Conservation (phyloP, 768 basidiomycete species). For the Nevesoporus exiguus region DNA sequence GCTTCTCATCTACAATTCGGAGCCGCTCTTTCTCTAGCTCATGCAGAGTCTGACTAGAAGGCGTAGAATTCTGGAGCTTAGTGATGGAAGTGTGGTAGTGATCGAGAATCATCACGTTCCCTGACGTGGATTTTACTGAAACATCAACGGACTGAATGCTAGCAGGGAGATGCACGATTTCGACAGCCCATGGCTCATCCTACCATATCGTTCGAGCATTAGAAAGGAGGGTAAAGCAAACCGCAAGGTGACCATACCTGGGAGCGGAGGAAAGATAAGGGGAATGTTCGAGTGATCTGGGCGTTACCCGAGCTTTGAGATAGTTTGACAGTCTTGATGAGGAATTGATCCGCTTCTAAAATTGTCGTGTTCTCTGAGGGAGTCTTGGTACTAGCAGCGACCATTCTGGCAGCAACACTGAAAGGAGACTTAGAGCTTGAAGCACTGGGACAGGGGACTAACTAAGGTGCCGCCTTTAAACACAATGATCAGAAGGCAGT, state of each 20-base stretch:
- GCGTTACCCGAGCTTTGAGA: constrained; percentile 10
- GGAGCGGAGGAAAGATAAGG: constrained; percentile 12
- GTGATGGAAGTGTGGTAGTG: background rate
- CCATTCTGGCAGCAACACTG: background rate
- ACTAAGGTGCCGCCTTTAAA: background rate
- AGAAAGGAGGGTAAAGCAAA: background rate
- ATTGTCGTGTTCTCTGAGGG: background rate
- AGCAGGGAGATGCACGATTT: constrained; percentile 16
- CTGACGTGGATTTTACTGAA: constrained; percentile 12
- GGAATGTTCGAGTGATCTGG: constrained; percentile 20
- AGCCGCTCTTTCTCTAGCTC: constrained; percentile 11
- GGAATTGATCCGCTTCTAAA: constrained; percentile 11
- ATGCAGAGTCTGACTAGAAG: constrained; percentile 1
- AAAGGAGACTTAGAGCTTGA: background rate
- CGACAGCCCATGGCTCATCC: constrained; percentile 14
- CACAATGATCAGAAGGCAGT: background rate
- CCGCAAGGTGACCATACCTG: background rate
- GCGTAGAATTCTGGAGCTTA: background rate
- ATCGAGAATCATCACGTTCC: constrained; percentile 14
- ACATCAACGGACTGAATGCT: constrained; percentile 2
- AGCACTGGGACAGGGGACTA: background rate
- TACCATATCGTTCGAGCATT: background rate
- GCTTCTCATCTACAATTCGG: constrained; percentile 18
- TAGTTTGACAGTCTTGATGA: constrained; percentile 19
- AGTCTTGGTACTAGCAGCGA: background rate